Evolutionary conservation across 169 alveolate species (phyloP).

Genomic region (Plasmodium vinckei): DNA sequence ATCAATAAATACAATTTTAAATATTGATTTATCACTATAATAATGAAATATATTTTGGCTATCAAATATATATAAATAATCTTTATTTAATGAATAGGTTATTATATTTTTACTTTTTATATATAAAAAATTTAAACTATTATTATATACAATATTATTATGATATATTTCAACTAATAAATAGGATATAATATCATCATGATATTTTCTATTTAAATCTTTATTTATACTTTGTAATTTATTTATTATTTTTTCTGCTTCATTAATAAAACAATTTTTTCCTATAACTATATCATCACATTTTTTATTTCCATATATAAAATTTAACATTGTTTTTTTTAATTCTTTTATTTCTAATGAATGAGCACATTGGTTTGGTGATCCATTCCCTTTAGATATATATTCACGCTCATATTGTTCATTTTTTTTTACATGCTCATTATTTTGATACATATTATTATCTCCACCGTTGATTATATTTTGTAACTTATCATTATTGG

Average conservation of each 20-base stretch:
- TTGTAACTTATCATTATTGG: no score
- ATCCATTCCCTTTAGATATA: no score
- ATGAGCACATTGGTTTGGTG: not conserved
- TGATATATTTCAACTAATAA: slow-evolving; percentile 52
- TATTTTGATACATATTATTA: no score
- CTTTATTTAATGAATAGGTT: slow-evolving; percentile 35
- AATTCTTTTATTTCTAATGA: slow-evolving; percentile 36
- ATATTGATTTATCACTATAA: slow-evolving; percentile 59
- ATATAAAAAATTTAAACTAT: slow-evolving; percentile 16
- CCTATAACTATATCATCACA: slow-evolving; percentile 43
- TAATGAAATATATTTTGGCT: slow-evolving; percentile 64
- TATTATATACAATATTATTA: slow-evolving; percentile 46
- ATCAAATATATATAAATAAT: slow-evolving; percentile 47
- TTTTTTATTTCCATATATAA: slow-evolving; percentile 22
- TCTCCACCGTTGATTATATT: no score
- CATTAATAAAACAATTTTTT: slow-evolving; percentile 30
- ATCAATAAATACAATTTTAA: slow-evolving; percentile 47
- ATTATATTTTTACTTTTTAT: slow-evolving; percentile 57
- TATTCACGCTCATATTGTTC: no score
- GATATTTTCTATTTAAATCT: slow-evolving; percentile 16
- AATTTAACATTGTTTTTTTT: slow-evolving; percentile 33
- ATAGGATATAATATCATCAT: slow-evolving; percentile 45
- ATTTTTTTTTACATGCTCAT: no score
- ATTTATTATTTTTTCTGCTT: slow-evolving; percentile 40
- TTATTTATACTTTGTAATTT: slow-evolving; percentile 32